Conservation (phyloP, 108 stramenopile genomes). For the Phaeodactylum tricornutum region DNA sequence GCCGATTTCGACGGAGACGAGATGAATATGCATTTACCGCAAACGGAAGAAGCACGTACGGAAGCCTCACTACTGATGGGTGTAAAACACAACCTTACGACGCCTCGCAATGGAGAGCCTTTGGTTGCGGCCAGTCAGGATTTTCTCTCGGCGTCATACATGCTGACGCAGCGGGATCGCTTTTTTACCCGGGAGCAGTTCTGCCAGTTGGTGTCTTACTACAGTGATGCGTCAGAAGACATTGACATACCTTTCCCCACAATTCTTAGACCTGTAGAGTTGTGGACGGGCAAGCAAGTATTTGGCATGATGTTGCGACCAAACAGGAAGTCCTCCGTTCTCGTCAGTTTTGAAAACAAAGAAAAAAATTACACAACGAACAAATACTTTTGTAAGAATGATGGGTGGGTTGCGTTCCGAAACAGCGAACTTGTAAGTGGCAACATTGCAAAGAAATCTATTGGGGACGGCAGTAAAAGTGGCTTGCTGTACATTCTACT, state of each 20-base stretch:
- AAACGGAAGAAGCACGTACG: slow-evolving; percentile 98
- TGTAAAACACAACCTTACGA: slow-evolving; percentile 90
- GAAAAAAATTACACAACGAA: slow-evolving; percentile 85
- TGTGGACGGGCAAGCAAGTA: slow-evolving; percentile 99
- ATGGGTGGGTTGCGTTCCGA: slow-evolving; percentile 92
- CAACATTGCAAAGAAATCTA: slow-evolving; percentile 92
- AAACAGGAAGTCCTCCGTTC: slow-evolving; percentile 41
- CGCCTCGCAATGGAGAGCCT: slow-evolving; percentile 97
- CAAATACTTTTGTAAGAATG: slow-evolving; percentile 88
- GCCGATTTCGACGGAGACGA: slow-evolving; percentile 99
- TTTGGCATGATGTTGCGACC: slow-evolving; percentile 83
- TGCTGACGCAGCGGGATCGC: slow-evolving; percentile 90
- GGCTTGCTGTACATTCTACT: slow-evolving; percentile 90
- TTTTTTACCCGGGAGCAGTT: slow-evolving; percentile 89
- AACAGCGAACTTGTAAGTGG: slow-evolving; percentile 89
- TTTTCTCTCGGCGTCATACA: slow-evolving; percentile 91
- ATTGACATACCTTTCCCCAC: slow-evolving; percentile 89
- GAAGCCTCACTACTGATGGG: slow-evolving; percentile 93
- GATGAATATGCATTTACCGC: slow-evolving; percentile 99
- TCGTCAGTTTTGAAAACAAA: slow-evolving; percentile 88
- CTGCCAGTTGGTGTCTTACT: slow-evolving; percentile 78
- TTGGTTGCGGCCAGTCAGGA: slow-evolving; percentile 95
- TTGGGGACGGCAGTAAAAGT: slow-evolving; percentile 94
- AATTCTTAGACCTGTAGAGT: slow-evolving; percentile 80
- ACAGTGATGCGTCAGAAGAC: slow-evolving; percentile 87